A percentile compares a stretch with the other conserved stretches of the same genome.
These are phyloP conservation scores for Coprinopsis sp. DNA, from an alignment of 768 basidiomycete genomes.

Conservation along the genomic window DNA sequence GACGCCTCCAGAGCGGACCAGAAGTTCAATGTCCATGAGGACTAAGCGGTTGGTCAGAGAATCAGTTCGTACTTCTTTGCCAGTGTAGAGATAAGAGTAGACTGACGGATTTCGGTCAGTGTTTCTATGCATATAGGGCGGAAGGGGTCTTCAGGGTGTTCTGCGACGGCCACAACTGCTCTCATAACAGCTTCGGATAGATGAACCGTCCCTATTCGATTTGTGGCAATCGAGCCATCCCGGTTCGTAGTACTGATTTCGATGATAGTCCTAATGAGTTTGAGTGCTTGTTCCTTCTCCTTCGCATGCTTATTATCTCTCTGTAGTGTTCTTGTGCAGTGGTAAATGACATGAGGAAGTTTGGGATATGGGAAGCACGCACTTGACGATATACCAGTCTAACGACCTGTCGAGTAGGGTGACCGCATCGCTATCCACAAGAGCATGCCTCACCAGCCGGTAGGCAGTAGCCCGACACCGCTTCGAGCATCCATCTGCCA, in stretches of 20 bases:
- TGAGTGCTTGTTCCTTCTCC: conserved; percentile 91
- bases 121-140: conserved; percentile 79
- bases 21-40: conserved; percentile 80
- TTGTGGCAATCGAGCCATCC: conserved; percentile 37
- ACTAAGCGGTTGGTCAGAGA: conserved; percentile 40
- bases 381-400: conserved; percentile 93
- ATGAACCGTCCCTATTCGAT: conserved; percentile 39
- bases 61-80: neutral
- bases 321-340: conserved; percentile 78
- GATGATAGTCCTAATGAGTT: conserved; percentile 79
- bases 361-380: conserved; percentile 16
- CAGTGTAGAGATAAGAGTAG: neutral
- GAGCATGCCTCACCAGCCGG: conserved; percentile 70
- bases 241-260: conserved; percentile 63
- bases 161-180: conserved; percentile 88
- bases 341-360: conserved; percentile 8
- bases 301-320: conserved; percentile 78
- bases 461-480: conserved; percentile 80
- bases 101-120: conserved; percentile 82
- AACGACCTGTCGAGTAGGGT: conserved; percentile 60
- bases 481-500: conserved; percentile 71
- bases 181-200: conserved; percentile 77
- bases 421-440: conserved; percentile 73
- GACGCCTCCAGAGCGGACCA: conserved; percentile 78
- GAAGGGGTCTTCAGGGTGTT: conserved; percentile 89